Evolutionary conservation across 2,329 filamentous ascomycete species (phyloP), one percentile per base, ranked within the genome.

Genomic region (Fusarium drepaniforme): DNA sequence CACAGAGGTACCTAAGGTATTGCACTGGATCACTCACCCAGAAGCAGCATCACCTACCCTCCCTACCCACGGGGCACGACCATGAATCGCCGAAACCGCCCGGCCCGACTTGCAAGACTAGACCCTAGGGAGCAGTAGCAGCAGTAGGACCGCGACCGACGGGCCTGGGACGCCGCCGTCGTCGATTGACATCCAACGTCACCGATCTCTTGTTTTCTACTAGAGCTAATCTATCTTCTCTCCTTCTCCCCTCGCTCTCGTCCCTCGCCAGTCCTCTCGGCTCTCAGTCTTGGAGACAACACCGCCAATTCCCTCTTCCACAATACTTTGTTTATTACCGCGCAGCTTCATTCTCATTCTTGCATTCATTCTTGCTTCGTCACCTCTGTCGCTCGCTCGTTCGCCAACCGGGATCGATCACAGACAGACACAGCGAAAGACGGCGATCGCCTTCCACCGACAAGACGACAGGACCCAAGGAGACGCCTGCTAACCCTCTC

Each of bases 61-160:
- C 42, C 42, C 42, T 46, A 49, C 44, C 51, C 51, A 56, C 51
- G 51, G 46, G 51, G 51, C 61, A 73, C 68, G 70, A 78, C 72
- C 72, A 77, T 68, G 78, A 79, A 65, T 73, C 71, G 69, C 77
- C 79, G 71, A 79, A 72, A 73, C 75, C 76, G 69, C 78, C 79
- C 66, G 77, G 73, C 67, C 73, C 74, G 68, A 78, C 73, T 68
- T 56, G 28, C 66, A 16, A 49, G 44, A 67, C 44, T 51, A 73
- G 66, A 70, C 63, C 62, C 56, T 56, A 49, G 28, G 21, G 66
- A 65, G 46, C 37, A n/a, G 30, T 59, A 44, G 46, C 37, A n/a
- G 44, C 46, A 44, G 53, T 56, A 42, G 57, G 42, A 53, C 64
- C 60, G 64, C 42, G 37, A 64, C 66, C 42, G 37, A 64, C 66